Conservation (phyloP, 139 green algal species). For the Parachlorella kessleri region DNA sequence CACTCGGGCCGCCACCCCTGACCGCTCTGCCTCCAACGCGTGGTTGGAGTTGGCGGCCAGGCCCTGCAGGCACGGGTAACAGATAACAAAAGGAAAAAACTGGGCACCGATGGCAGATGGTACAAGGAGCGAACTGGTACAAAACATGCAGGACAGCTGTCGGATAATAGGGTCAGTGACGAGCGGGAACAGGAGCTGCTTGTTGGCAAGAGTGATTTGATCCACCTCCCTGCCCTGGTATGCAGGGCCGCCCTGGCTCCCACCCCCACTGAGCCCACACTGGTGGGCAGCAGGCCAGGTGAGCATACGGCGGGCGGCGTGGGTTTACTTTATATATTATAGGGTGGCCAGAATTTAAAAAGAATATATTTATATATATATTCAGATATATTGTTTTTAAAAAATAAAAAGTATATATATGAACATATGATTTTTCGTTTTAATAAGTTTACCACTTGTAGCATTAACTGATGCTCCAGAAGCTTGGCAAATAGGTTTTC, state of each 20-base stretch:
- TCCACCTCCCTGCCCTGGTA: too few relatives aligned
- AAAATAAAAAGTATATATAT: constrained; percentile 54
- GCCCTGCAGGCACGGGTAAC: constrained; percentile 1
- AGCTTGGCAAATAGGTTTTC: constrained; percentile 56
- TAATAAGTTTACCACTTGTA: not conserved
- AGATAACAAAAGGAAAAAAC: too few relatives aligned
- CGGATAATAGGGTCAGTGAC: too few relatives aligned
- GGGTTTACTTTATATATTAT: constrained; percentile 56
- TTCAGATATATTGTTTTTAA: constrained; percentile 41
- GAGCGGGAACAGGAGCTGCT: too few relatives aligned
- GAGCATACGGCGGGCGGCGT: too few relatives aligned
- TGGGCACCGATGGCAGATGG: too few relatives aligned
- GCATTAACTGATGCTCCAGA: constrained; percentile 47
- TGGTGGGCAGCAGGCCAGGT: too few relatives aligned
- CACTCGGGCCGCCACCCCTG: constrained; percentile 34
- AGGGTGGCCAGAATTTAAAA: constrained; percentile 42
- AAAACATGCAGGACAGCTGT: too few relatives aligned
- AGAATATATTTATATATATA: constrained; percentile 25
- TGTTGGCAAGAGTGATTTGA: too few relatives aligned
- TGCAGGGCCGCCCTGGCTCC: too few relatives aligned
- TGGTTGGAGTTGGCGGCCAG: constrained; percentile 24
- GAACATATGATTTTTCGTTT: constrained; percentile 19
- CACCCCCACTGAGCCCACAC: too few relatives aligned
- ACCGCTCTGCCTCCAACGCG: constrained; percentile 41
- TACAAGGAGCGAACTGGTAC: too few relatives aligned